A percentile compares a stretch with the other conserved stretches of the same genome.
Evolutionary conservation across 164 flowering plant species (phyloP).

Genomic region (Dillenia turbinata): DNA sequence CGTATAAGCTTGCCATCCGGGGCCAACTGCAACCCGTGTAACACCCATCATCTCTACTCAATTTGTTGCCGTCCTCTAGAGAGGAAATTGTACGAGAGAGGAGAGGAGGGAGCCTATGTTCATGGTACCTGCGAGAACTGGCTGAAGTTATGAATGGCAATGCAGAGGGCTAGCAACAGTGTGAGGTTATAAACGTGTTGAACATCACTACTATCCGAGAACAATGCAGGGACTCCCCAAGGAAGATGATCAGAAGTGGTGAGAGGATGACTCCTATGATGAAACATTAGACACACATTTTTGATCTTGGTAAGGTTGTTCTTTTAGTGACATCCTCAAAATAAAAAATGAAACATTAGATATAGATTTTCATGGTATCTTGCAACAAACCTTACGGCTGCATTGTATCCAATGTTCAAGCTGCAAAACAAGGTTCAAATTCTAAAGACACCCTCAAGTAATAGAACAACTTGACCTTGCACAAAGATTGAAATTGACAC

Average conservation of each 20-base stretch:
- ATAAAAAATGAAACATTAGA: not conserved
- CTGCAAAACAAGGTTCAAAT: constrained; percentile 18
- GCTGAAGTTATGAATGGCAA: constrained; percentile 50
- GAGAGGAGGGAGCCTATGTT: not conserved
- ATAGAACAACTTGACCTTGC: no score
- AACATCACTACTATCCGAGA: constrained; percentile 28
- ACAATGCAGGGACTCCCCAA: constrained; percentile 31
- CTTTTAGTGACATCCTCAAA: no score
- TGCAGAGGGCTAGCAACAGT: constrained; percentile 36
- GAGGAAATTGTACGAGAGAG: not conserved
- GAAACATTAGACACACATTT: constrained; percentile 12
- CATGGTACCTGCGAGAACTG: constrained; percentile 40
- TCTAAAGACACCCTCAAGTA: no score
- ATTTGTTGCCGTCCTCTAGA: not conserved
- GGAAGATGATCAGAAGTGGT: constrained; percentile 17
- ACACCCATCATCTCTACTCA: not conserved
- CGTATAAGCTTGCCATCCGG: constrained; percentile 56
- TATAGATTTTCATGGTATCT: no score
- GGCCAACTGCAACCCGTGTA: constrained; percentile 53
- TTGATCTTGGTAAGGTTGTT: not conserved
- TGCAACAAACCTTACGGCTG: constrained; percentile 40
- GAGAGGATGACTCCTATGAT: constrained; percentile 26
- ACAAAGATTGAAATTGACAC: no score
- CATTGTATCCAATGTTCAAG: constrained; percentile 45
- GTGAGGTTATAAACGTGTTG: constrained; percentile 29